Evolutionary conservation across 371 early-diverging fungal genomes (phyloP).

Genomic region (Zopfochytrium polystomum): DNA sequence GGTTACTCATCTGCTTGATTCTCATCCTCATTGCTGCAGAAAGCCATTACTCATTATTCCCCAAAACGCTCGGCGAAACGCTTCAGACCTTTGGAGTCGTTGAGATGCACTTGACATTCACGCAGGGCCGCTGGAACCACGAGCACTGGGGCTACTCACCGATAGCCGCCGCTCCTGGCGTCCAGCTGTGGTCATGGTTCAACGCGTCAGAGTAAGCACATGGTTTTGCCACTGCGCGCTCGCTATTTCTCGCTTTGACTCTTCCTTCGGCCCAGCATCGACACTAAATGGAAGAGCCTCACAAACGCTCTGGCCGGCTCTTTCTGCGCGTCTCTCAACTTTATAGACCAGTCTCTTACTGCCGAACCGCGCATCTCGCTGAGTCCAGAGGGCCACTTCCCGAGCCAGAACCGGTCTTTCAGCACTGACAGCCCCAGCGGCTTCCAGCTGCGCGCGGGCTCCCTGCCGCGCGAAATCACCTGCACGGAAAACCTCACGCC

Average conservation of each 20-base stretch:
- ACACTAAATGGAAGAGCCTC: slow-evolving; percentile 75
- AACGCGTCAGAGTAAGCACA: no score
- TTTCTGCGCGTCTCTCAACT: slow-evolving; percentile 94
- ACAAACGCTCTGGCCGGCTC: slow-evolving; percentile 89
- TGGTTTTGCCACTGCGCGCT: no score
- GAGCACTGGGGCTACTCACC: no score
- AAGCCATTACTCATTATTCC: no score
- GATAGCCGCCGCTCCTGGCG: slow-evolving; percentile 75
- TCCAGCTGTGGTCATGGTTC: slow-evolving; percentile 79
- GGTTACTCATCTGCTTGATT: no score
- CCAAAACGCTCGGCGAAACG: slow-evolving; percentile 83
- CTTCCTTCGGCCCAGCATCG: slow-evolving; percentile 56
- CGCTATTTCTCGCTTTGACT: neutral
- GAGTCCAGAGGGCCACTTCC: slow-evolving; percentile 26
- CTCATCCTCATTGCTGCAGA: no score
- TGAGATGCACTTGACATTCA: slow-evolving; percentile 81
- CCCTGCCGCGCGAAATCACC: slow-evolving; percentile 84
- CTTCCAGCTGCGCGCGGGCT: slow-evolving; percentile 63
- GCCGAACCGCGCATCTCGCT: slow-evolving; percentile 70
- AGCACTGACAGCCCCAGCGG: neutral
- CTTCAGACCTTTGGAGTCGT: slow-evolving; percentile 67
- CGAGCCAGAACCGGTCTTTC: neutral
- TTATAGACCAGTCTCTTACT: slow-evolving; percentile 78
- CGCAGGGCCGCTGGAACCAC: slow-evolving; percentile 84
- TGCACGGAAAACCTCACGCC: slow-evolving; percentile 98